A percentile compares a stretch with the other conserved stretches of the same genome.
Conservation (phyloP, 176 grass and related monocot species). For the Musa acuminata region DNA sequence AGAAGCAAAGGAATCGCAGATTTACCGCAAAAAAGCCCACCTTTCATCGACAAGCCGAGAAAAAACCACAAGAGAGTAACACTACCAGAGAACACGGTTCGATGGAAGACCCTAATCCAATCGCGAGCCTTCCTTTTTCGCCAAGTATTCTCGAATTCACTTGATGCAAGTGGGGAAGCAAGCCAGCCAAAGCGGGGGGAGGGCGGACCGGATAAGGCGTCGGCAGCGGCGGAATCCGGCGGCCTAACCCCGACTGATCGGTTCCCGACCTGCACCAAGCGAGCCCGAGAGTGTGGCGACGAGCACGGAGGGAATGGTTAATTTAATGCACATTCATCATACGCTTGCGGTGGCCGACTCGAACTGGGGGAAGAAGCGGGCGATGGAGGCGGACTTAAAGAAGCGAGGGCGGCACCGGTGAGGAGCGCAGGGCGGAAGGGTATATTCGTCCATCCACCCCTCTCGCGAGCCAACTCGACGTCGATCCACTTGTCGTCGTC, state of each 20-base stretch:
- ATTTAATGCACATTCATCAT: too few relatives aligned
- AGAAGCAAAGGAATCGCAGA: neutral
- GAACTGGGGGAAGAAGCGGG: neutral
- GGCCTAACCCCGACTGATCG: neutral
- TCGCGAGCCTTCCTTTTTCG: neutral
- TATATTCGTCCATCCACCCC: neutral
- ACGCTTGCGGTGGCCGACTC: too few relatives aligned
- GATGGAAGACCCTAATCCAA: neutral
- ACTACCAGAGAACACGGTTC: neutral
- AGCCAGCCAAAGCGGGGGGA: neutral
- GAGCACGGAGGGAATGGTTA: neutral
- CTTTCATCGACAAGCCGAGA: neutral
- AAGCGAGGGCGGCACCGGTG: neutral
- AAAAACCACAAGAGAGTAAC: neutral
- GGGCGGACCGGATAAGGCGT: too few relatives aligned
- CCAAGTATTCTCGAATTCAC: conserved; percentile 15
- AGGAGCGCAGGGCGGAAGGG: neutral
- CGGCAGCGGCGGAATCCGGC: too few relatives aligned
- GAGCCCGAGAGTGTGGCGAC: conserved; percentile 19
- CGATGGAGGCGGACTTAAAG: neutral
- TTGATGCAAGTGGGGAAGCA: conserved; percentile 20
- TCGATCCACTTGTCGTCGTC: neutral
- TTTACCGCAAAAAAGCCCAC: neutral
- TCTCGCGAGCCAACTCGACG: too few relatives aligned
- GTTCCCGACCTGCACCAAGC: conserved; percentile 27